Percentiles rank a stretch among this genome's conserved stretches.
Conservation (phyloP, 2,329 filamentous ascomycete genomes). For the Coniochaeta pulveracea region DNA sequence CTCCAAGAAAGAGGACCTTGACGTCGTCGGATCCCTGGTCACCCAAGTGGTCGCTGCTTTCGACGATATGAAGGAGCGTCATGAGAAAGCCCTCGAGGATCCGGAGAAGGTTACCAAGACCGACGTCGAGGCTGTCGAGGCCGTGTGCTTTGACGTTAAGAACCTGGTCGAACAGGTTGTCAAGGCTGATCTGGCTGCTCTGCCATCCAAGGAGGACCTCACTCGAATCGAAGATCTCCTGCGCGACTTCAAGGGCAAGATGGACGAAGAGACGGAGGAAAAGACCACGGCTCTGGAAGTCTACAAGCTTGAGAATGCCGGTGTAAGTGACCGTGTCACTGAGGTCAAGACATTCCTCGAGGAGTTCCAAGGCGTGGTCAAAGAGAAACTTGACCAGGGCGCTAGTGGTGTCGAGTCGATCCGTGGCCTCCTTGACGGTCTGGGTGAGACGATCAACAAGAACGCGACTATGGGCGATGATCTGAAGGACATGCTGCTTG, state of each 20-base stretch:
- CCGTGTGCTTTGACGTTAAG: constrained; percentile 79
- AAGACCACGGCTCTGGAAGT: constrained; percentile 74
- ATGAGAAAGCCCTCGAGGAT: constrained; percentile 41
- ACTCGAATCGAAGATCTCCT: constrained; percentile 59
- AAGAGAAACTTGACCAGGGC: constrained; percentile 66
- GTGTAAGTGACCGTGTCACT: constrained; percentile 64
- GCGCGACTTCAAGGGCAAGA: constrained; percentile 52
- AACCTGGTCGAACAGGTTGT: constrained; percentile 62
- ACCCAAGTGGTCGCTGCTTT: constrained; percentile 65
- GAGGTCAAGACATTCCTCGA: constrained; percentile 70
- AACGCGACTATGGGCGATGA: constrained; percentile 49
- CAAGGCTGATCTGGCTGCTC: constrained; percentile 55
- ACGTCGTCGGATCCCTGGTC: constrained; percentile 64
- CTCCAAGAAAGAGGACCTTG: constrained; percentile 69
- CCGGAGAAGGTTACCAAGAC: constrained; percentile 64
- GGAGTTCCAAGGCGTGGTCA: constrained; percentile 66
- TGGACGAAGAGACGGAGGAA: constrained; percentile 57
- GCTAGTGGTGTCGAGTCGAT: constrained; percentile 61
- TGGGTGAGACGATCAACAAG: constrained; percentile 50
- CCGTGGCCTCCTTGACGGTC: constrained; percentile 55
- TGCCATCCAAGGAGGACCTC: constrained; percentile 70
- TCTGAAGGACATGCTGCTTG: constrained; percentile 60
- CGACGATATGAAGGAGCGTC: constrained; percentile 58
- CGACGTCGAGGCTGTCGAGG: constrained; percentile 70
- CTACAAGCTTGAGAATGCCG: constrained; percentile 71